Evolutionary conservation across 2,329 filamentous ascomycete genomes (phyloP).

Genomic region (Verticillium zaregamsianum): DNA sequence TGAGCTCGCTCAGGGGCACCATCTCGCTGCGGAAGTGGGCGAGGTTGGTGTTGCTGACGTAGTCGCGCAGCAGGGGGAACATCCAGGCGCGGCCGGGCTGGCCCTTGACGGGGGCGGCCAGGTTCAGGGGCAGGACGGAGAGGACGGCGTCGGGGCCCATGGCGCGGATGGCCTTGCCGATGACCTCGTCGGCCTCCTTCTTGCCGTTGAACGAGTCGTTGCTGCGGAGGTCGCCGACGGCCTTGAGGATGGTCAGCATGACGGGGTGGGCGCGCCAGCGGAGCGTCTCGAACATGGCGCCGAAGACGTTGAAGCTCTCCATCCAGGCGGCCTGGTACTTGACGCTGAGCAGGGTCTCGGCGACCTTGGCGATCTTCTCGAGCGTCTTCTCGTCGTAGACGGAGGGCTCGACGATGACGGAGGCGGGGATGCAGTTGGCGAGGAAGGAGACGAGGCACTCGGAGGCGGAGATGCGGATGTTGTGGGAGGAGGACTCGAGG

Average conservation of each 20-base stretch:
- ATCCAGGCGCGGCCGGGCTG: constrained; percentile 91
- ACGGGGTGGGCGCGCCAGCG: constrained; percentile 82
- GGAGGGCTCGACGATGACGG: constrained; percentile 81
- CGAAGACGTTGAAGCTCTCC: constrained; percentile 87
- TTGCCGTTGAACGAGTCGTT: constrained; percentile 89
- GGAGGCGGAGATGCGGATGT: constrained; percentile 90
- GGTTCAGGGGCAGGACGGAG: constrained; percentile 78
- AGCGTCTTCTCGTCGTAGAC: constrained; percentile 88
- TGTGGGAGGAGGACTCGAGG: constrained; percentile 81
- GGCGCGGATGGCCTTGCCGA: constrained; percentile 80
- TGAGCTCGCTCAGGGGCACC: constrained; percentile 80
- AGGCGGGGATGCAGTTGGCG: constrained; percentile 80
- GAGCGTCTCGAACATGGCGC: constrained; percentile 80
- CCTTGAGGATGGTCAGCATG: constrained; percentile 69
- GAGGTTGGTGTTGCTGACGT: constrained; percentile 82
- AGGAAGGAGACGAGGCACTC: constrained; percentile 94
- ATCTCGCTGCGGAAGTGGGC: constrained; percentile 82
- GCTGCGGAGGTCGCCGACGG: constrained; percentile 79
- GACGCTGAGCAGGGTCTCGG: constrained; percentile 73
- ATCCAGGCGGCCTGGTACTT: constrained; percentile 94
- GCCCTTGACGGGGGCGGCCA: constrained; percentile 70
- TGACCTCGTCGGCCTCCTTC: constrained; percentile 87
- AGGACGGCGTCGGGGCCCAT: constrained; percentile 88
- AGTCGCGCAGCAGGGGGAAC: constrained; percentile 84
- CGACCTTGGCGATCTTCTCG: constrained; percentile 71